Base-by-base conservation (phyloP, 2,329 filamentous ascomycete species). In the Tolypocladium ovalisporum region DNA sequence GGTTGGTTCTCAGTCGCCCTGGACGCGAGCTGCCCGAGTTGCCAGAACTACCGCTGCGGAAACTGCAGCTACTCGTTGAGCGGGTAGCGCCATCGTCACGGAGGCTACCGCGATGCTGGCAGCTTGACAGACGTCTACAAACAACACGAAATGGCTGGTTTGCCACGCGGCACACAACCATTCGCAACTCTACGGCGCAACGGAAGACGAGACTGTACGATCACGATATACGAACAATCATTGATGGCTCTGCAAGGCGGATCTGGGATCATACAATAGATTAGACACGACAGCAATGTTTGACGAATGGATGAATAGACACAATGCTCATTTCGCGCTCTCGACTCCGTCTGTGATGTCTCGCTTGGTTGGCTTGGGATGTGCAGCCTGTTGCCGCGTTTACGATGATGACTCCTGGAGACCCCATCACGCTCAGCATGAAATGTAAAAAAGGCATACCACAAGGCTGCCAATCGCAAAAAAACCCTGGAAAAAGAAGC, bases 1-100 rank as follows among this genome's bases (percentile, higher is more conserved):
- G 63, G 63, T 37, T 64, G 62, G 63, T 65, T 60, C 54, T 63
- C 60, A 19, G 47, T 59, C 17, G n/a, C 55, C 13, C 44, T 62
- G 24, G 58, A 65, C 54, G 36, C 51, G 17, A 60, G 52, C 47
- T 65, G 62, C 57, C 63, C 62, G 4, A 54, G 58, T 37, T 65
- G 63, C 58, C 62, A 61, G 6, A 24, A 32, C 9, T 24, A 10
- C 22, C 67, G 66, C 2, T 69, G 67, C 51, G 0, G 0, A 0
- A 2, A 54, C 35, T 69, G 67, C 54, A n/a, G 4, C 35, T 68
- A 66, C 56, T 56, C 64, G 1, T 42, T 35, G 36, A n/a, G 27
- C 24, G 37, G 4, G 34, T 59, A 52, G 36, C 7, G 4, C 19
- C 8, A 19, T 19, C 13, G 29, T 32, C 47, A 32, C 22, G 3